phyloP scores from a whole-genome alignment of 2,329 filamentous ascomycete genomes.

The Colletotrichum sp. region DNA sequence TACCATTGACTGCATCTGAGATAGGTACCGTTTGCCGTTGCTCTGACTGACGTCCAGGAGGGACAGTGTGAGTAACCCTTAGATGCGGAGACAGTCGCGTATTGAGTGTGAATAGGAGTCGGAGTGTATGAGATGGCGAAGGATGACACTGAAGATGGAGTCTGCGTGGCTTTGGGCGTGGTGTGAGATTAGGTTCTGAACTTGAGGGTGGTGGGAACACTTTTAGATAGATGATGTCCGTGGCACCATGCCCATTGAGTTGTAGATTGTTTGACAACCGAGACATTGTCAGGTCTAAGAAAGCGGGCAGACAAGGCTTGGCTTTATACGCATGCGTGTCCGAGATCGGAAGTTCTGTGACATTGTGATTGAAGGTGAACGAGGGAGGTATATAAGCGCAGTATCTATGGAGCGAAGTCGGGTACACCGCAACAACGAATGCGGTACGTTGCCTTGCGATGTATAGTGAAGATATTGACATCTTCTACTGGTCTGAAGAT shows the following conservation, averaged over 20 bases:
- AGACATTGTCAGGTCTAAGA: neutral
- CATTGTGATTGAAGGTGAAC: accelerated
- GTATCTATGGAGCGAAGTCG: accelerated
- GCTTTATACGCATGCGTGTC: neutral
- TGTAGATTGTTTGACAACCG: neutral
- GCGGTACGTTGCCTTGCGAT: neutral
- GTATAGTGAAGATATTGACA: too few relatives aligned
- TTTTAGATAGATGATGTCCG: neutral
- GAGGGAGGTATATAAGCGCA: neutral
- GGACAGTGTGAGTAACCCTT: too few relatives aligned
- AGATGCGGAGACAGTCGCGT: neutral
- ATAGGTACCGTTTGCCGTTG: too few relatives aligned
- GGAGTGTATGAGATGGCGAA: neutral
- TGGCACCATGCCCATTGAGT: neutral
- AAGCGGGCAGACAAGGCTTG: accelerated
- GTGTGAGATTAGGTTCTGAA: neutral
- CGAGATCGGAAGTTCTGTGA: accelerated
- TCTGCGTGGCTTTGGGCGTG: neutral
- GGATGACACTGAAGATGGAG: neutral
- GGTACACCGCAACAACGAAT: neutral
- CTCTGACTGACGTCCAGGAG: too few relatives aligned
- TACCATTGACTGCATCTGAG: too few relatives aligned
- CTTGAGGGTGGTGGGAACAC: neutral
- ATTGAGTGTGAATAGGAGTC: neutral
- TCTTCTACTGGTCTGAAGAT: too few relatives aligned